These are phyloP conservation scores for Colletotrichum lupini DNA, from an alignment of 2,329 filamentous ascomycete species.

Conservation along the genomic window DNA sequence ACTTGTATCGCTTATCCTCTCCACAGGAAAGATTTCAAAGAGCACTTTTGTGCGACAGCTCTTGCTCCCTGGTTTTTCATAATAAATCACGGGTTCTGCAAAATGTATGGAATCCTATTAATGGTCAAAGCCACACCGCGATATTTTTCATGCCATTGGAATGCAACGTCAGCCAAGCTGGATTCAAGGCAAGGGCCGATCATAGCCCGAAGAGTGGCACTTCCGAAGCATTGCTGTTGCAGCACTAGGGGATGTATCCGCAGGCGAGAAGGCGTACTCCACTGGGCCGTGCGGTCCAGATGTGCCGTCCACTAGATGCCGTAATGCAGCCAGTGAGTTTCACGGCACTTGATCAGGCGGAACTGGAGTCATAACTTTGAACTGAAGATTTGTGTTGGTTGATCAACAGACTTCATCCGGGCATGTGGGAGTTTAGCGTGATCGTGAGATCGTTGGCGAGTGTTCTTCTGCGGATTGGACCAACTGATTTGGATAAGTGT, in stretches of 20 bases:
- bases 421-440: background rate
- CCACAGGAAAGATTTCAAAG: too few relatives aligned
- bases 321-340: background rate
- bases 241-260: background rate
- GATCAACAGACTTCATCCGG: background rate
- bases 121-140: background rate
- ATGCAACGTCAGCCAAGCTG: background rate
- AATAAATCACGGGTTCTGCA: too few relatives aligned
- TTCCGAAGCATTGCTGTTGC: conserved; percentile 1
- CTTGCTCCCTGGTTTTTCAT: too few relatives aligned
- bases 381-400: background rate
- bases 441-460: background rate
- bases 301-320: background rate
- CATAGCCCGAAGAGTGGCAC: background rate
- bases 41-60: too few relatives aligned
- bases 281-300: background rate
- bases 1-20: too few relatives aligned
- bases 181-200: conserved; percentile 12
- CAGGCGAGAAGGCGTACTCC: background rate
- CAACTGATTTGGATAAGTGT: background rate
- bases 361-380: background rate
- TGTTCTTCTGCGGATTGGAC: background rate
- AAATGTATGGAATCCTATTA: too few relatives aligned
- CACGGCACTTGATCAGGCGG: too few relatives aligned
- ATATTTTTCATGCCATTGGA: background rate